Evolutionary conservation across 345 rosid genomes (phyloP), one percentile per base, ranked within the genome.

Genomic region (Mercurialis annua): DNA sequence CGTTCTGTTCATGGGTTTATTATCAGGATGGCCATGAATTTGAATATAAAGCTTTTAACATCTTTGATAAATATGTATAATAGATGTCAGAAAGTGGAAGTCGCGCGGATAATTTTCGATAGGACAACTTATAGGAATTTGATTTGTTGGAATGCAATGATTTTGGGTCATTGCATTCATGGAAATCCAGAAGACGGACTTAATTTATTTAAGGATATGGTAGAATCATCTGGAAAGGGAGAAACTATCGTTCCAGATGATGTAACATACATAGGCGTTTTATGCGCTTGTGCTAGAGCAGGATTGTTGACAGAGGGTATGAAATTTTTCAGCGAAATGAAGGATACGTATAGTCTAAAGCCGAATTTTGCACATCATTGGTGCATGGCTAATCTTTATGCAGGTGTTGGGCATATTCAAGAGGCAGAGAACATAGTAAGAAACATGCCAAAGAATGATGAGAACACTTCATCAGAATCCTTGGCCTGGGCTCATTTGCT

Each of bases 381-480:
- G 97, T 90, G 92, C 59, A 82, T 87, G 85, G 90, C 92, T 63
- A 86, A 87, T 78, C 86, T 90, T 36, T 85, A 84, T 66, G 68
- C 78, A 26, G 58, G 52, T 17, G 76, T 71, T 0, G 84, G 86
- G 54, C 69, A 75, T 8, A 23, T 71, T 58, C 66, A 75, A 68
- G 85, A 83, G 73, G 89, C 92, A 2, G 81, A 83, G 58, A 82
- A 78, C 62, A 61, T 73, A 48, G 56, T 90, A 47, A 81, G 82
- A 76, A 76, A 68, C 65, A 47, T 80, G 67, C 67, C 77, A 5
- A 81, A 73, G 48, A 76, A 73, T 6, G 67, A 56, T 6, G 72
- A 70, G 58, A 75, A 79, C 51, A 7, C 68, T 68, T 72, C 84
- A n/a, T 70, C 79, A 18, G 87, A 87, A 29, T 79, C 87, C 40